These are phyloP conservation scores for Yamadazyma aaseri DNA, from an alignment of 1,139 yeast genomes.

Conservation along the genomic window DNA sequence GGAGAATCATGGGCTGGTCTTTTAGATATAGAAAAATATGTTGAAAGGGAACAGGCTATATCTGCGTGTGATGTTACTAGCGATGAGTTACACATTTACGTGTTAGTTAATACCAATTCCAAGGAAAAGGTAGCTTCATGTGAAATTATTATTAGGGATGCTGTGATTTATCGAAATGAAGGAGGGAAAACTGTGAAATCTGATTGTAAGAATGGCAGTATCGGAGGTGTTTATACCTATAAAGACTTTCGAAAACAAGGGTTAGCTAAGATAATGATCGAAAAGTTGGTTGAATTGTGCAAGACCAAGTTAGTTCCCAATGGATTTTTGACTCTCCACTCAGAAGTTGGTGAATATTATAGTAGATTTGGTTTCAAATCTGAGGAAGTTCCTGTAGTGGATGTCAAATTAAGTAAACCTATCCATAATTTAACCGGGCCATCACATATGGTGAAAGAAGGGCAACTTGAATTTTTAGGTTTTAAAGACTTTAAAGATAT, in stretches of 20 bases:
- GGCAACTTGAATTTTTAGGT: slow-evolving; percentile 19
- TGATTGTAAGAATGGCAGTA: slow-evolving; percentile 46
- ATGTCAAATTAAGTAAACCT: background rate
- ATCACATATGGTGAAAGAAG: slow-evolving; percentile 9
- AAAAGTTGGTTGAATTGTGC: slow-evolving; percentile 34
- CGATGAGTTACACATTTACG: slow-evolving; percentile 26
- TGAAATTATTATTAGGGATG: slow-evolving; percentile 34
- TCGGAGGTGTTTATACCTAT: slow-evolving; percentile 68
- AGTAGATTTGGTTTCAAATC: slow-evolving; percentile 56
- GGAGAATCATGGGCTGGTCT: slow-evolving; percentile 54
- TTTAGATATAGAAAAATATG: slow-evolving; percentile 47
- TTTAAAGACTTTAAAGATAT: slow-evolving; percentile 34
- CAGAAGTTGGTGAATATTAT: slow-evolving; percentile 73
- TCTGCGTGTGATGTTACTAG: slow-evolving; percentile 37
- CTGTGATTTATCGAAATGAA: slow-evolving; percentile 23
- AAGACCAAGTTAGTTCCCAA: slow-evolving; percentile 27
- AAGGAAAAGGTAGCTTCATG: slow-evolving; percentile 30
- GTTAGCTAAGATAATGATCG: slow-evolving; percentile 61
- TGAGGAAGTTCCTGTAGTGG: slow-evolving; percentile 36
- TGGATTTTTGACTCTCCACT: slow-evolving; percentile 56
- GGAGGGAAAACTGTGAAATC: slow-evolving; percentile 19
- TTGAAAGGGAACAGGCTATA: slow-evolving; percentile 47
- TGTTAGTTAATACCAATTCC: slow-evolving; percentile 24
- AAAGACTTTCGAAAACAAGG: slow-evolving; percentile 61
- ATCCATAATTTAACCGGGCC: background rate